Base-by-base conservation (phyloP, 108 stramenopile genomes). In the Mediolabrus comicus region DNA sequence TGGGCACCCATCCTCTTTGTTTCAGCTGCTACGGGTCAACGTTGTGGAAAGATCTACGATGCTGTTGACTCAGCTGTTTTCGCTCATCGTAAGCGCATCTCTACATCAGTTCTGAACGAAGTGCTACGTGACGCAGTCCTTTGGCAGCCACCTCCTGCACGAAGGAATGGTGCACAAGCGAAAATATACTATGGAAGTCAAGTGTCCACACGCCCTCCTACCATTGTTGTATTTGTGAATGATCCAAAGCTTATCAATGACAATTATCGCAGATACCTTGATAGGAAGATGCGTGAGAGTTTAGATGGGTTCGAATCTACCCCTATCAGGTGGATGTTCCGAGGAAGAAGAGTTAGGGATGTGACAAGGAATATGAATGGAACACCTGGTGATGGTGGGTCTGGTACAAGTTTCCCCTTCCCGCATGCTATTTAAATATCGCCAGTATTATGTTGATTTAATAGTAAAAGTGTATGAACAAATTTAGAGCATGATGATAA, bases 171-270 rank as follows among this genome's bases (percentile, higher is more conserved):
- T 53, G 87, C 93, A 16, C 83, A 87, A 41, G 97, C 94, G 28
- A 96, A 95, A 79, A 94, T 98, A 53, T 98, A 98, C 74, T 98
- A 95, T 70, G 94, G 92, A 67, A 92, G 96, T 61, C 97, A 97
- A 81, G 92, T 94, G 24, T 92, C 88, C 31, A 82, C 93, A 13
- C 73, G 94, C 10, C 98, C 98, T 6, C 98, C 98, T 4, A 97
- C 97, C 16, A 76, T 98, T 56, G 97, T 97, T 10, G 87, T 97
- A 4, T 97, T 98, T 79, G 89, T 88, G 78, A 97, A 97, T 72
- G 92, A 95, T 76, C 98, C 97, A 17, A 86, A 84, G 62, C 81
- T 96, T n/a, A 75, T 98, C 66, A 88, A 84, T 59, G 95, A 97
- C 77, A 94, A 90, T 60, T 98, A 98, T 83, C 81, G 90, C 51